Evolutionary conservation across 306 rosid species (phyloP).

Genomic region (Lathyrus tuberosus): DNA sequence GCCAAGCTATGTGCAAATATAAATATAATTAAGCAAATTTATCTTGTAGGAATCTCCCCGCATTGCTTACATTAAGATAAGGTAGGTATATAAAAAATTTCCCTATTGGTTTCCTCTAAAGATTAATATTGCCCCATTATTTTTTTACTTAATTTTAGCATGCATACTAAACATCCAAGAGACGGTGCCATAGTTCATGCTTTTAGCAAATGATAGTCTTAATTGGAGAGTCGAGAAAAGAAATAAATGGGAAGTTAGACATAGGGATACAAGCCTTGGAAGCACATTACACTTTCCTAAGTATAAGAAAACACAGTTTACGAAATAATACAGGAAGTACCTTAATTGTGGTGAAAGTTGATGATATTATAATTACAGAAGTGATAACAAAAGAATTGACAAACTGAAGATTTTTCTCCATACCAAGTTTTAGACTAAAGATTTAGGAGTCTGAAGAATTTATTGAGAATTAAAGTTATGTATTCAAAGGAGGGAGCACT

Average conservation of each 20-base stretch:
- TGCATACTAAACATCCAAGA: neutral
- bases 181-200: slow-evolving; percentile 3
- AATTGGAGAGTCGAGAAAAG: too few species aligned
- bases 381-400: neutral
- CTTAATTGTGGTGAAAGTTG: neutral
- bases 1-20: slow-evolving; percentile 1
- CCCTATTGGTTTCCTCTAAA: neutral
- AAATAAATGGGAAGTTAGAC: too few species aligned
- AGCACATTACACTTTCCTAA: too few species aligned
- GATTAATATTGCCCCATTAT: neutral
- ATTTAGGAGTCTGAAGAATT: neutral
- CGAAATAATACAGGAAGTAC: neutral
- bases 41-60: slow-evolving; percentile 4
- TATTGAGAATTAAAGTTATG: neutral
- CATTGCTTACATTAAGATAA: neutral
- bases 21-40: neutral
- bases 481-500: neutral
- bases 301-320: too few species aligned
- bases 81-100: neutral
- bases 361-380: neutral
- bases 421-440: slow-evolving; percentile 7
- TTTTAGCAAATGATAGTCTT: neutral
- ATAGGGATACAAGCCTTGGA: too few species aligned
- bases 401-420: neutral
- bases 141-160: too few species aligned